Conservation (phyloP, 305 asterid genomes). For the Rubia balearica region DNA sequence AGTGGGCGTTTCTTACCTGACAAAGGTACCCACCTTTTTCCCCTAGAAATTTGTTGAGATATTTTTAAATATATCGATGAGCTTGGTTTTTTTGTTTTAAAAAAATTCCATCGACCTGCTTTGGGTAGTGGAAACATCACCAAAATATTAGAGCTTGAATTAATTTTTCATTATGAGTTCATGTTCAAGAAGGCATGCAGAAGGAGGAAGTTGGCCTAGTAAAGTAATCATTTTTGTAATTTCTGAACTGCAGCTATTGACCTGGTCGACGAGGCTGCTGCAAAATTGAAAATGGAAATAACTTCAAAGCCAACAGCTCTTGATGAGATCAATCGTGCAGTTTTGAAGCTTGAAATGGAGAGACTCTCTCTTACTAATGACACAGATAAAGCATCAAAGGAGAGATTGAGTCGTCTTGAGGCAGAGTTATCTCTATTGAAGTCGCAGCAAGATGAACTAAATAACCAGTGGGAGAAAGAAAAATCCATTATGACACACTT, state of each 20-base stretch:
- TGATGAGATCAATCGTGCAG: constrained; percentile 65
- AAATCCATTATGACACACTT: constrained; percentile 65
- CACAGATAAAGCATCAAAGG: constrained; percentile 72
- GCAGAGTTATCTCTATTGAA: constrained; percentile 63
- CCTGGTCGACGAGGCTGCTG: constrained; percentile 85
- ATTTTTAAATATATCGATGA: not conserved
- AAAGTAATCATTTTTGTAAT: not conserved
- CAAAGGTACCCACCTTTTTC: constrained; percentile 42
- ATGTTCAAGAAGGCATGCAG: not conserved
- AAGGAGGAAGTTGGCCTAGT: not conserved
- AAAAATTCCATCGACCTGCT: not conserved
- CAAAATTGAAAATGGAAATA: constrained; percentile 84
- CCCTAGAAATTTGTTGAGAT: constrained; percentile 10
- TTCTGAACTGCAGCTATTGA: constrained; percentile 59
- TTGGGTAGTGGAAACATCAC: not conserved
- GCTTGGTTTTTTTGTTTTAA: too few species aligned
- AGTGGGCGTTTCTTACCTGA: constrained; percentile 92
- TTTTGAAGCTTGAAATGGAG: constrained; percentile 76
- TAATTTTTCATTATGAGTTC: not conserved
- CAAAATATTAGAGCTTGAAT: not conserved
- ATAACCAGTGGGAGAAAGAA: constrained; percentile 84
- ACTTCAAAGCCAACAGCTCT: constrained; percentile 83
- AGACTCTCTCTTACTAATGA: constrained; percentile 74
- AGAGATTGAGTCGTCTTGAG: constrained; percentile 67
- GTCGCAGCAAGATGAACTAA: constrained; percentile 63